Evolutionary conservation across 345 rosid species (phyloP).

Genomic region (Populus simonii): DNA sequence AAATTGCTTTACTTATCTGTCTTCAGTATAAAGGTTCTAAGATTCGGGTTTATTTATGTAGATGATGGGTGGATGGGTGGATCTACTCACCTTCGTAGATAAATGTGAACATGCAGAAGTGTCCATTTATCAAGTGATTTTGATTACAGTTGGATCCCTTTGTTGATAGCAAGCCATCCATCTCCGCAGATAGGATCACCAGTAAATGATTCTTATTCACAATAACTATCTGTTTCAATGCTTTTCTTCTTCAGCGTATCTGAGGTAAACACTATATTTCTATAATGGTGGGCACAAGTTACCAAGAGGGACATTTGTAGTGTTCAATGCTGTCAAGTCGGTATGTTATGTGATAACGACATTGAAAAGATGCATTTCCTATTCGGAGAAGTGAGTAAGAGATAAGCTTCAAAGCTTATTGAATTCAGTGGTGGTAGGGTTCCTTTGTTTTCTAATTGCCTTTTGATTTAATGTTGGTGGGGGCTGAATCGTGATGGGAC

Average conservation of each 20-base stretch:
- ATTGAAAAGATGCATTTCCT: slow-evolving; percentile 12
- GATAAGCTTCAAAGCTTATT: slow-evolving; percentile 29
- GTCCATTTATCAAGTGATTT: not conserved
- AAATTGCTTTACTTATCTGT: not conserved
- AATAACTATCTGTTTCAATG: not conserved
- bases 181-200: not conserved
- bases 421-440: slow-evolving; percentile 43
- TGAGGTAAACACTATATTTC: not conserved
- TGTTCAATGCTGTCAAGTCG: slow-evolving; percentile 17
- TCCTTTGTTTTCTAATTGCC: slow-evolving; percentile 1
- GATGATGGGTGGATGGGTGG: not conserved
- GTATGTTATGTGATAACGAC: slow-evolving; percentile 14
- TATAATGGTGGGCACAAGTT: not conserved
- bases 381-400: slow-evolving; percentile 23
- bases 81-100: not conserved
- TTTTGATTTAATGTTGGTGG: slow-evolving; percentile 27
- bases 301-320: not conserved
- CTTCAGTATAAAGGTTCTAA: not conserved
- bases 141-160: not conserved
- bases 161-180: not conserved
- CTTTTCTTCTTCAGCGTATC: not conserved
- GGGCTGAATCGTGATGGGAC: slow-evolving; percentile 28
- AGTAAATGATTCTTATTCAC: not conserved
- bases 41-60: not conserved
- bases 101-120: not conserved